Evolutionary conservation across 495 filamentous ascomycete genomes (phyloP), one percentile per base, ranked within the genome.

Genomic region (Aspergillus coremiiformis): DNA sequence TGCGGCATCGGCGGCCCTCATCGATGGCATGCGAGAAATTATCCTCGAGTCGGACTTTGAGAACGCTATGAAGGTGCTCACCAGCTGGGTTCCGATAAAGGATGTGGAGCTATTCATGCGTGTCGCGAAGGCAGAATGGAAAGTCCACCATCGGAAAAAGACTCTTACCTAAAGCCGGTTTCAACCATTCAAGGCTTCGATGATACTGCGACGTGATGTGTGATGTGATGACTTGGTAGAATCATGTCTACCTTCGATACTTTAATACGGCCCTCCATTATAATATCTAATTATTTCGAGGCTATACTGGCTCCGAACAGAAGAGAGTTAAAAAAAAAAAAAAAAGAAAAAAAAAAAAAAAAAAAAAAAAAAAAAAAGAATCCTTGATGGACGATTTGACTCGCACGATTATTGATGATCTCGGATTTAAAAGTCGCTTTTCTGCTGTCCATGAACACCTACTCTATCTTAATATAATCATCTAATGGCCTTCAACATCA

Each of bases 21-120:
- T 99, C 39, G 89, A 95, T 60, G 90, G 90, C 35, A 90, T 91
- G 65, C 81, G 89, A 22, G 88, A 95, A 32, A 90, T 96, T 47
- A 75, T 98, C 17, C 78, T 99, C 1, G 90, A 95, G 56, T 88
- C 86, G 5, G 93, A 97, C 59, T 99, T 99, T 61, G 93, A 99
- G 67, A 94, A 95, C 60, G 84, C 85, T 12, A 99, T 99, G 93
- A 96, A 96, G 69, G 87, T 93, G 22, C 79, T 99, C 53, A 99
- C 93, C 33, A 89, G 86, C 51, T 96, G 89, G 86, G 84, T 99
- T 32, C 94, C 94, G 11, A 86, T 99, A 59, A 88, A 87, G 69
- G 94, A 97, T 54, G 88, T 94, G 66, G 93, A 99, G 63, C 65
- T 95, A 30, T 77, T 99, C 58, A 95, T 99, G 89, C 84, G 85